Evolutionary conservation across 768 basidiomycete genomes (phyloP), one percentile per base, ranked within the genome.

Genomic region (Butyriboletus loyo): DNA sequence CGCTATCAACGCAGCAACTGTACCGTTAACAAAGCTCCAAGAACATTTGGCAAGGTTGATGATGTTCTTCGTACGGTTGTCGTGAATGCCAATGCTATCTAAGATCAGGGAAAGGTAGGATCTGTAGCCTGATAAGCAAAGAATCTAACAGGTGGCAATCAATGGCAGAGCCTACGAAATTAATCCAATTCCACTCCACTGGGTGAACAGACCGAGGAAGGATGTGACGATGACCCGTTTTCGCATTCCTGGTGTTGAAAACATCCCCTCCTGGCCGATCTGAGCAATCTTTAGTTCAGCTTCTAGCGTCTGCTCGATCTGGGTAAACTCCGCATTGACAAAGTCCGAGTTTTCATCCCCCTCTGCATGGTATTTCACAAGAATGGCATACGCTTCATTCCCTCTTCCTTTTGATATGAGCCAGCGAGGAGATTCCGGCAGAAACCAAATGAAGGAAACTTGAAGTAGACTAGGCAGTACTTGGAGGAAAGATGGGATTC

Each of bases 401-500:
- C 65, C 65, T 17, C 82, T 76, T 27, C 83, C 82, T 44, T 77
- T 78, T 3, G 81, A 77, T 28, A 85, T 72, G 5, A 86, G 74
- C 83, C 83, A 86, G 35, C 82, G 77, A 15, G 85, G 85, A 11
- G 82, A 84, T 60, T 87, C 85, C 3, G 83, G 83, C 15, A 85
- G 69, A 60, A 82, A 79, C 61, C 68, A 77, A 47, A 86, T 73
- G 64, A 86, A 82, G 25, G 56, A 53, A 39, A 85, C 60, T 55
- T 86, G 84, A 21, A 85, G 66, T 11, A 73, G 30, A 53, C 77
- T 78, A 2, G 85, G 85, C 1, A 75, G 62, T 31, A 79, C 57
- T 63, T 86, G 85, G 6, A 85, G 73, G n/a, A 83, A 80, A 1
- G 59, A 65, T 0, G 84, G 85, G 21, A 86, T 83, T n/a, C 85